phyloP scores from a whole-genome alignment of 768 basidiomycete species.

The Collybiopsis luxurians region DNA sequence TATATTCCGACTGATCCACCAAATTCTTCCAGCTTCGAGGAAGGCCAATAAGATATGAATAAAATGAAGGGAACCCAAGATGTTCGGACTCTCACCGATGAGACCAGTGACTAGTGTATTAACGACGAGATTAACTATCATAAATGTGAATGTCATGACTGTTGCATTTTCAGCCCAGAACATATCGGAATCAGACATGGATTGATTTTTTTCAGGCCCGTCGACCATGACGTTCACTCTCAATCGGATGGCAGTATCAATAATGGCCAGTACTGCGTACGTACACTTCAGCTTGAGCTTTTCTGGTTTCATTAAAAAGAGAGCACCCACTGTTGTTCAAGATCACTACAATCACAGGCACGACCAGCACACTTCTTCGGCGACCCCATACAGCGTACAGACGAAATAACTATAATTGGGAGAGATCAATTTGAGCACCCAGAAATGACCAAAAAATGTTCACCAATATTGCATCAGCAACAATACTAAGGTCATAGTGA shows the following conservation, averaged over 20 bases:
- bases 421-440: not conserved
- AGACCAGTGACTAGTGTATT: not conserved
- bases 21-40: conserved; percentile 3
- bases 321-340: not conserved
- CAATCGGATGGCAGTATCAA: not conserved
- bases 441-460: not conserved
- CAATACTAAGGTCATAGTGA: not conserved
- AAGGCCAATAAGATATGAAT: not conserved
- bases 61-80: not conserved
- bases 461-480: conserved; percentile 1
- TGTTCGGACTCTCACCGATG: not conserved
- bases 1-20: conserved; percentile 1
- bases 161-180: not conserved
- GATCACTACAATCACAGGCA: not conserved
- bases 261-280: not conserved
- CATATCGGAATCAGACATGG: not conserved
- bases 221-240: not conserved
- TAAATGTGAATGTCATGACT: not conserved
- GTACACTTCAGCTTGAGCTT: not conserved
- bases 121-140: not conserved
- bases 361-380: not conserved
- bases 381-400: not conserved
- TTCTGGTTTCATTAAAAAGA: not conserved
- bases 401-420: not conserved
- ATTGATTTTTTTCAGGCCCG: not conserved